phyloP scores from a whole-genome alignment of 352 stramenopile species.

The Phytopythium ostracodes region DNA sequence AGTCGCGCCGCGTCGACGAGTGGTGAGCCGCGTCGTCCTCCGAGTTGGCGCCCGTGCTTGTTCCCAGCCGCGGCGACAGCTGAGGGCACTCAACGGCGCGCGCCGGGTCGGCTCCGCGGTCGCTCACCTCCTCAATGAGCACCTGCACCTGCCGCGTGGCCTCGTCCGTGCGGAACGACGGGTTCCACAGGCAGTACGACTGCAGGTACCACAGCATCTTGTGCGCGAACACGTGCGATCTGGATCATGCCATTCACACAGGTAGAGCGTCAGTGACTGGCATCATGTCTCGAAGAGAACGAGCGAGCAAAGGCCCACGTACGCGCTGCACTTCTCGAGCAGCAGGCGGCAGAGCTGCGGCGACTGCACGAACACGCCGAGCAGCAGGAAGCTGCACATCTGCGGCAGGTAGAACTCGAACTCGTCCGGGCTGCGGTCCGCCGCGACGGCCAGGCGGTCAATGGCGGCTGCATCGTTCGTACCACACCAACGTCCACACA shows the following conservation, averaged over 20 bases:
- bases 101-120: constrained; percentile 44
- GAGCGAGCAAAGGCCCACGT: constrained; percentile 9
- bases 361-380: constrained; percentile 60
- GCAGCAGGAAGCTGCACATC: constrained; percentile 78
- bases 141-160: constrained; percentile 60
- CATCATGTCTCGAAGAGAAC: background rate
- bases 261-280: background rate
- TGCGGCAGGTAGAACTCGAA: constrained; percentile 87
- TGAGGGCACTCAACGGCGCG: constrained; percentile 35
- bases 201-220: constrained; percentile 84
- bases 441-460: constrained; percentile 42
- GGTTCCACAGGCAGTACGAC: constrained; percentile 71
- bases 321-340: constrained; percentile 76
- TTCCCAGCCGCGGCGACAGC: background rate
- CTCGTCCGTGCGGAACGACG: constrained; percentile 47
- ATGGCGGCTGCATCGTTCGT: constrained; percentile 31
- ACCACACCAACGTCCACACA: background rate
- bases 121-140: constrained; percentile 75
- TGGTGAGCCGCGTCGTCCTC: constrained; percentile 19
- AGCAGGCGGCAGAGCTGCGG: constrained; percentile 64
- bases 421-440: constrained; percentile 48
- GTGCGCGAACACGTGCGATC: constrained; percentile 82
- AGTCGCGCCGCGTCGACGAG: constrained; percentile 13
- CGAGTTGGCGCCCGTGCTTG: constrained; percentile 12
- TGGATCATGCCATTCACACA: constrained; percentile 9